Evolutionary conservation across 257 asterid genomes (phyloP), one percentile per base, ranked within the genome.

Genomic region (Jasminum sambac): DNA sequence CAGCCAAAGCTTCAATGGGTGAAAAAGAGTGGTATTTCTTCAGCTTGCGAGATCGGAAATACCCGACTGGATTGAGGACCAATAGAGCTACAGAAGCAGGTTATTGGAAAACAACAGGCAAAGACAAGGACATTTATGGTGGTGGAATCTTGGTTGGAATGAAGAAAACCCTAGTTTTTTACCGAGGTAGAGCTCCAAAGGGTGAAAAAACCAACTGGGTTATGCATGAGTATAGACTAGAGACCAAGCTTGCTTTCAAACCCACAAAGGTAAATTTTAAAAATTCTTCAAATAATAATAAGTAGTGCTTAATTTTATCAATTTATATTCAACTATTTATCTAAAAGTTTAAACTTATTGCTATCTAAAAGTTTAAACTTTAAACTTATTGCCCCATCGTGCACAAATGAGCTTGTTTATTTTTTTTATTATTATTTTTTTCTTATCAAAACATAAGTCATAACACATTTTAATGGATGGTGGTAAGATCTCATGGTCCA

Each of bases 151-250:
- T 89, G 76, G 89, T 89, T 14, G 97, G 97, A 0, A 89, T 91
- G 96, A 91, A 91, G 87, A 91, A 91, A 75, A 91, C 97, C 42
- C 82, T 91, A 0, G 97, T 91, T 4, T 91, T 91, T 80, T 91
- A 91, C 64, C 71, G 73, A 74, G 97, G 97, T 6, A 81, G 97
- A 78, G 97, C 97, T 80, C 97, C 97, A 8, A 91, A 91, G 74
- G 97, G 97, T 24, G 95, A 89, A 50, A 91, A 91, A 26, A 87
- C 96, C 41, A 91, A 91, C 25, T 89, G 97, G 97, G 96, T 91
- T 17, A 91, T 91, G 95, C 97, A 89, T 77, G 97, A 91, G 61
- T 91, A 91, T 64, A 82, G 97, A 16, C 83, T 84, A 0, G 81
- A 87, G 41, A 64, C 82, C 74, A 87, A 83, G 71, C 79, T 61